Percentiles rank a stretch among this genome's conserved stretches.
These are phyloP conservation scores for Plasmodium coatneyi DNA, from an alignment of 169 alveolate genomes.

Conservation along the genomic window DNA sequence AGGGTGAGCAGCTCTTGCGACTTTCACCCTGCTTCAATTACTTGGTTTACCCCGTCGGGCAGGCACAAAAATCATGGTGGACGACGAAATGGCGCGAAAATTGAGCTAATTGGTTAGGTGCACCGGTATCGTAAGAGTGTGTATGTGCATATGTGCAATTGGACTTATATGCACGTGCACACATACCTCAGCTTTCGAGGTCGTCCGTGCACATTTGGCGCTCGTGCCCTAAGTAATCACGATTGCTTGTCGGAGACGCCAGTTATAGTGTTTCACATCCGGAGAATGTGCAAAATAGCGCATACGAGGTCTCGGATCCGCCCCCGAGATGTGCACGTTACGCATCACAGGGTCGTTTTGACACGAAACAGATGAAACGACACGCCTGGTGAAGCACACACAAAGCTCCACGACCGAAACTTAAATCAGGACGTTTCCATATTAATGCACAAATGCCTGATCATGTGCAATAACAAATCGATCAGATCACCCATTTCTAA, in stretches of 20 bases:
- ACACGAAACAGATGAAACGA: not conserved
- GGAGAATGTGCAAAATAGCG: not conserved
- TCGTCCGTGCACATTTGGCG: not conserved
- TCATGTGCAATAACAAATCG: not conserved
- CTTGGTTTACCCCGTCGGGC: not conserved
- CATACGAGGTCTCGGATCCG: not conserved
- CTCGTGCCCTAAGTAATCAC: not conserved
- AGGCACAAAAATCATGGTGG: not conserved
- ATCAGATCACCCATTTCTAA: not conserved
- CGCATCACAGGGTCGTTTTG: not conserved
- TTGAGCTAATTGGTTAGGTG: not conserved
- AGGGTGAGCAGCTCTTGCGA: not conserved
- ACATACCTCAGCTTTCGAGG: not conserved
- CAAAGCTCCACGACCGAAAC: not conserved
- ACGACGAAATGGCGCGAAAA: not conserved
- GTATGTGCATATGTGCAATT: not conserved
- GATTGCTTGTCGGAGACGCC: not conserved
- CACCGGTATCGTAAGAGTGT: not conserved
- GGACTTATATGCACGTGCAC: not conserved
- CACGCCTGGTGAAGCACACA: not conserved
- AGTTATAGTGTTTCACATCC: not conserved
- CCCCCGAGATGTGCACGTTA: not conserved
- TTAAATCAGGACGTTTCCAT: not conserved
- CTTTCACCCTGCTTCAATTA: not conserved
- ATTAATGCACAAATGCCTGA: not conserved